Percentiles rank a stretch among this genome's conserved stretches.
Conservation (phyloP, 441 rosid genomes). For the Pelargonium fulgidum region DNA sequence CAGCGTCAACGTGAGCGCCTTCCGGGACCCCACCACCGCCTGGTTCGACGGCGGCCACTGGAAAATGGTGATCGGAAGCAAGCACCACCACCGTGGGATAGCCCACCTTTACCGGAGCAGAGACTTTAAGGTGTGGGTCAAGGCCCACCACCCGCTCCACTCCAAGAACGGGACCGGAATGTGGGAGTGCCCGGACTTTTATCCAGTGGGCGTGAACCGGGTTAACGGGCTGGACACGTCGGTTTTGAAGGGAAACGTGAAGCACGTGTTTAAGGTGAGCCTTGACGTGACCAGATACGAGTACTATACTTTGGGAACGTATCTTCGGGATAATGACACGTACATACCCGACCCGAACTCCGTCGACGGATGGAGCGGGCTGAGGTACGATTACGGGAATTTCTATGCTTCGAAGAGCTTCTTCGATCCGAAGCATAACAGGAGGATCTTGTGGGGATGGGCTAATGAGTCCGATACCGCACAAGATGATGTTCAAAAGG, state of each 20-base stretch:
- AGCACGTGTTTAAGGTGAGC: slow-evolving; percentile 64
- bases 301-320: slow-evolving; percentile 55
- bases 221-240: slow-evolving; percentile 42
- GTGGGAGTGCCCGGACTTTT: slow-evolving; percentile 50
- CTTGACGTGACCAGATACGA: slow-evolving; percentile 54
- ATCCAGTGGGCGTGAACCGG: slow-evolving; percentile 22
- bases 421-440: slow-evolving; percentile 35
- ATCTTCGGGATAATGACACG: slow-evolving; percentile 28
- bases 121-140: slow-evolving; percentile 35
- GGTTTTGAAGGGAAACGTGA: slow-evolving; percentile 20
- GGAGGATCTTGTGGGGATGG: slow-evolving; percentile 70
- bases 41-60: slow-evolving; percentile 47
- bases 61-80: slow-evolving; percentile 43
- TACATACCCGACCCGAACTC: slow-evolving; percentile 51
- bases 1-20: slow-evolving; percentile 21
- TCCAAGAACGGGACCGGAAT: slow-evolving; percentile 30
- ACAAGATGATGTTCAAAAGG: slow-evolving; percentile 46
- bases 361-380: slow-evolving; percentile 34
- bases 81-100: slow-evolving; percentile 22
- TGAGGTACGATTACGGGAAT: slow-evolving; percentile 71
- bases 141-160: slow-evolving; percentile 28
- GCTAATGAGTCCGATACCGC: slow-evolving; percentile 54
- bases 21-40: slow-evolving; percentile 49
- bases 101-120: slow-evolving; percentile 31
- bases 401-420: slow-evolving; percentile 82